Evolutionary conservation across 2,329 filamentous ascomycete species (phyloP).

Genomic region (Cladosporium colombiae): DNA sequence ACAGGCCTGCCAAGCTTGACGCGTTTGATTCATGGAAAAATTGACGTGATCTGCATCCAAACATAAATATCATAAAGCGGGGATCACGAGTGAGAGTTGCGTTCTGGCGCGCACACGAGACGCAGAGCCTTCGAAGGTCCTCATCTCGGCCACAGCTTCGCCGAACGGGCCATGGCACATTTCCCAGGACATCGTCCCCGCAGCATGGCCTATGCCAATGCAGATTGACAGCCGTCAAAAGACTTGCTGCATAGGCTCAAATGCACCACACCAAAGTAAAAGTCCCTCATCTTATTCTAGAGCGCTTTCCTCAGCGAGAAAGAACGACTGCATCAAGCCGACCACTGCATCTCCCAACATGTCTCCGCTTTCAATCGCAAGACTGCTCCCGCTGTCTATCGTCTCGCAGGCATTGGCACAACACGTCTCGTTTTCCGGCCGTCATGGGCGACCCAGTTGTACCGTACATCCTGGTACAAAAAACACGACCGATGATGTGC

Average conservation of each 20-base stretch:
- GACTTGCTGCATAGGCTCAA: background rate
- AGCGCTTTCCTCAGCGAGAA: background rate
- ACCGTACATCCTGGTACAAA: background rate
- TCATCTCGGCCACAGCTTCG: background rate
- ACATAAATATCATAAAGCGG: background rate
- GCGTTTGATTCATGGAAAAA: constrained; percentile 10
- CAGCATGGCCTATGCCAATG: background rate
- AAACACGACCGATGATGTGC: constrained; percentile 38
- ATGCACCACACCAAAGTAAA: too few species aligned
- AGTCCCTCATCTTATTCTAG: too few species aligned
- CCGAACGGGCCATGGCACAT: background rate
- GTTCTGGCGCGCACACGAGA: background rate
- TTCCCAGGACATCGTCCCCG: background rate
- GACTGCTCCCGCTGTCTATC: background rate
- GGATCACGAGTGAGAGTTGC: background rate
- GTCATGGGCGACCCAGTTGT: background rate
- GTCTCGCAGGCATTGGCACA: background rate
- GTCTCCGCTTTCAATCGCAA: background rate
- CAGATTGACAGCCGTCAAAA: background rate
- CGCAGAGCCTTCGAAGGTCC: background rate
- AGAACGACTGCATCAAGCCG: background rate
- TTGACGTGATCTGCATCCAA: background rate
- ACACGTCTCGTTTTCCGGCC: background rate
- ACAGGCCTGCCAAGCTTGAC: constrained; percentile 2
- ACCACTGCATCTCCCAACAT: background rate